Percentiles rank a stretch among this genome's conserved stretches.
phyloP scores from a whole-genome alignment of 179 eudicot species.

The Pouteria campechiana region DNA sequence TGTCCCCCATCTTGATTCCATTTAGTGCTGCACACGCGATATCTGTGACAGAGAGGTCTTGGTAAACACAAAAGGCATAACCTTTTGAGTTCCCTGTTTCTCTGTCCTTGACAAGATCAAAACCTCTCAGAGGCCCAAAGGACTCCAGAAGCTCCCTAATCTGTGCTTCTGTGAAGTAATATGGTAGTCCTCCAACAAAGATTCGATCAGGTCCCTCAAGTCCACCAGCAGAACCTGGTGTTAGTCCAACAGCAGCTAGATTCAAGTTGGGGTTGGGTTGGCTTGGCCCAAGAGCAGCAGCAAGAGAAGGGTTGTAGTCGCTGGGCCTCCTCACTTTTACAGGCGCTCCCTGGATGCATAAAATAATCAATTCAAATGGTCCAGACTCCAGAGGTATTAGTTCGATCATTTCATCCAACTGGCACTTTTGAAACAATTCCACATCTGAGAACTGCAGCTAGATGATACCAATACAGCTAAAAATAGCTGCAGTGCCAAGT shows the following conservation, averaged over 20 bases:
- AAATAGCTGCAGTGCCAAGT: no score
- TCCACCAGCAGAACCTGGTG: conserved; percentile 91
- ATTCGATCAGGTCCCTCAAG: conserved; percentile 98
- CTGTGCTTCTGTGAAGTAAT: conserved; percentile 88
- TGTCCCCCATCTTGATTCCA: conserved; percentile 93
- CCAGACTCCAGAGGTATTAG: neutral
- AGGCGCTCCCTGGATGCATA: conserved; percentile 53
- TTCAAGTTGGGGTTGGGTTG: conserved; percentile 86
- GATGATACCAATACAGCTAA: no score
- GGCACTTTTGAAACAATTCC: no score
- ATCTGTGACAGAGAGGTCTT: conserved; percentile 76
- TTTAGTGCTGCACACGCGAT: conserved; percentile 94
- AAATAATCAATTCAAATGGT: neutral
- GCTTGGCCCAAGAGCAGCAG: conserved; percentile 95
- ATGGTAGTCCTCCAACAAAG: conserved; percentile 94
- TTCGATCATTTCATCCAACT: no score
- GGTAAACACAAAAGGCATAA: conserved; percentile 96
- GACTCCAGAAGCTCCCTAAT: conserved; percentile 91
- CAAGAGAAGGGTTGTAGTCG: conserved; percentile 76
- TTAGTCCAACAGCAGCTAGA: conserved; percentile 81
- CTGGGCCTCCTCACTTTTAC: conserved; percentile 77
- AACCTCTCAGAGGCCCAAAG: conserved; percentile 85
- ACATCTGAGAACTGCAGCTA: no score
- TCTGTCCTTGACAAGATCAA: conserved; percentile 94
- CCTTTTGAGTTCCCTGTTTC: conserved; percentile 98